These are phyloP conservation scores for Dendrobium chrysotoxum DNA, from an alignment of 106 monocot species.

Conservation along the genomic window DNA sequence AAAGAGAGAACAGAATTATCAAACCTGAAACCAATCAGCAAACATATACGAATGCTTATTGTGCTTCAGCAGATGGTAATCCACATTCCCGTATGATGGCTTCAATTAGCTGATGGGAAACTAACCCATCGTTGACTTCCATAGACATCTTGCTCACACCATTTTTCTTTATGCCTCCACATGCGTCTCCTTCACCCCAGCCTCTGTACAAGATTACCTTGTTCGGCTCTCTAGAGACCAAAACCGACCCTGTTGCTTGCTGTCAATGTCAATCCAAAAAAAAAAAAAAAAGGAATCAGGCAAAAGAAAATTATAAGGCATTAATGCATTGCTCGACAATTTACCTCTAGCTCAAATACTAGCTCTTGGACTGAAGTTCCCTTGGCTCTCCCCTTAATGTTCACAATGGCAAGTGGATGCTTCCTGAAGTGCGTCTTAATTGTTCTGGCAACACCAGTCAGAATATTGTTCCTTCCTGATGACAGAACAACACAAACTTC, in stretches of 20 bases:
- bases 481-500: neutral
- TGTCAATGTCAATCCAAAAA: constrained; percentile 13
- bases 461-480: constrained; percentile 79
- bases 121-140: constrained; percentile 1
- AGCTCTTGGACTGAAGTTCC: constrained; percentile 82
- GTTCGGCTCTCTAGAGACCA: constrained; percentile 85
- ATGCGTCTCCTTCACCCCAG: constrained; percentile 42
- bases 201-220: constrained; percentile 93
- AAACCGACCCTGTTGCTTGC: constrained; percentile 80
- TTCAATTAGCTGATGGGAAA: constrained; percentile 52
- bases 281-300: constrained; percentile 1
- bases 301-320: neutral
- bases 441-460: constrained; percentile 76
- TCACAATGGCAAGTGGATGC: constrained; percentile 89
- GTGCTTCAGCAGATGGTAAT: constrained; percentile 8
- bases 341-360: constrained; percentile 81
- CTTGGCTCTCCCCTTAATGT: constrained; percentile 75
- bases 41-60: neutral
- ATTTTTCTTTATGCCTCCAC: constrained; percentile 6
- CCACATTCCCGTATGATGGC: constrained; percentile 77
- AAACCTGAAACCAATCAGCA: neutral
- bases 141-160: neutral
- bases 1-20: neutral
- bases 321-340: neutral
- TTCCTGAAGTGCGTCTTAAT: constrained; percentile 86